Evolutionary conservation across 1,284 basidiomycete species (phyloP), one percentile per base, ranked within the genome.

Genomic region (Naganishia albida): DNA sequence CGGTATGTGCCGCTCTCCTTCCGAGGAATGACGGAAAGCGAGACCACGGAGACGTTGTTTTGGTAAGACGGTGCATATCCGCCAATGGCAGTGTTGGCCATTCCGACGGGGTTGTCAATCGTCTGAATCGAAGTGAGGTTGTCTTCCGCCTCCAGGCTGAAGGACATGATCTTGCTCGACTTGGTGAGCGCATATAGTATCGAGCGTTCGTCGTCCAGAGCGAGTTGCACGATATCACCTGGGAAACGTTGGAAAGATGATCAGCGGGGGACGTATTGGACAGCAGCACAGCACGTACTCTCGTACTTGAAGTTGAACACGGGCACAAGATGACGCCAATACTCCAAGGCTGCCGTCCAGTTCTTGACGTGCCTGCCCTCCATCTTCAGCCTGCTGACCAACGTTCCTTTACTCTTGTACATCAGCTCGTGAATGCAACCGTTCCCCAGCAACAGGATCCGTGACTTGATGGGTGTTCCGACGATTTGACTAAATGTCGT

Each of bases 1-100:
- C 91, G 88, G 15, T 87, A 80, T 28, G 86, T 80, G 20, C 72
- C 71, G 60, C 77, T 79, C 68, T 82, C 81, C 53, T 75, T 70
- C 13, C 70, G 70, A 6, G 72, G 72, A 30, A 82, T 71, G 8
- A 75, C 68, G 28, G 77, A 71, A 46, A 82, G 73, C 10, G 72
- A 66, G 15, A 78, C 77, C 2, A 60, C 57, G 25, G 57, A 60
- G 25, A 60, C 57, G 16, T 26, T 60, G 46, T 60, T 60, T 34
- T 60, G 57, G 38, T 60, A 60, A 30, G 49, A 60, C 26, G 57
- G 49, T 4, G 38, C 38, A 25, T 50, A 60, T 26, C 57, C 57
- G 4, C 57, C 57, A 12, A 60, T 23, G 18, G 57, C 57, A 16
- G 57, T 39, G 26, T 60, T 60, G 13, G 57, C 46, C 23, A 50